phyloP scores from a whole-genome alignment of 768 basidiomycete genomes.

The Russula sp. region DNA sequence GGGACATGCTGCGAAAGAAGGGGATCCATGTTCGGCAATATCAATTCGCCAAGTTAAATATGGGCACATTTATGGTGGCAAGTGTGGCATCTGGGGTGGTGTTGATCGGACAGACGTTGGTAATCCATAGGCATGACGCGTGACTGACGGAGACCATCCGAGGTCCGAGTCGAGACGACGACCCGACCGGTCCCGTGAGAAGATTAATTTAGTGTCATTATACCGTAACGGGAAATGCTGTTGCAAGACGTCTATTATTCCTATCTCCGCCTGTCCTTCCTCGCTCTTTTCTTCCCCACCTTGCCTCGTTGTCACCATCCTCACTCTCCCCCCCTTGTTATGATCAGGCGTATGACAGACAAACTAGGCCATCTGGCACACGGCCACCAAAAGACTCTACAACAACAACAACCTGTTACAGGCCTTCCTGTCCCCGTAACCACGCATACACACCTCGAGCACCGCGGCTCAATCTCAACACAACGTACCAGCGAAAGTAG shows the following conservation, averaged over 20 bases:
- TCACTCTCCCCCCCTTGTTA: constrained; percentile 10
- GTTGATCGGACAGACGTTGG: constrained; percentile 70
- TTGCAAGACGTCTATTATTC: not conserved
- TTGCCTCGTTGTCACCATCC: not conserved
- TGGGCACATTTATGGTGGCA: constrained; percentile 66
- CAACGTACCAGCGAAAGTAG: constrained; percentile 59
- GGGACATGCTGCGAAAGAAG: constrained; percentile 68
- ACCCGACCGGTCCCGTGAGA: not conserved
- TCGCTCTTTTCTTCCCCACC: not conserved
- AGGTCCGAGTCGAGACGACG: too few species aligned
- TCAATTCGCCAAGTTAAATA: constrained; percentile 73
- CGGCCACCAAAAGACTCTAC: constrained; percentile 29
- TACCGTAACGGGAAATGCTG: constrained; percentile 18
- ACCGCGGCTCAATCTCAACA: constrained; percentile 67
- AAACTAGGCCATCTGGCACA: constrained; percentile 35
- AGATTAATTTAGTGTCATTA: constrained; percentile 19
- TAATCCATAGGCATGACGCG: constrained; percentile 1
- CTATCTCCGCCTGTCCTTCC: constrained; percentile 3
- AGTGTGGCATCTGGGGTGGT: constrained; percentile 62
- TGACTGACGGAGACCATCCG: not conserved
- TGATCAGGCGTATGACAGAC: constrained; percentile 39
- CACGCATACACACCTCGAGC: constrained; percentile 38
- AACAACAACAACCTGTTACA: constrained; percentile 29
- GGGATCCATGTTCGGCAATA: constrained; percentile 56
- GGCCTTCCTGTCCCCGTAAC: constrained; percentile 25